Base-by-base conservation (phyloP, 305 asterid genomes). In the Euphrasia arctica region DNA sequence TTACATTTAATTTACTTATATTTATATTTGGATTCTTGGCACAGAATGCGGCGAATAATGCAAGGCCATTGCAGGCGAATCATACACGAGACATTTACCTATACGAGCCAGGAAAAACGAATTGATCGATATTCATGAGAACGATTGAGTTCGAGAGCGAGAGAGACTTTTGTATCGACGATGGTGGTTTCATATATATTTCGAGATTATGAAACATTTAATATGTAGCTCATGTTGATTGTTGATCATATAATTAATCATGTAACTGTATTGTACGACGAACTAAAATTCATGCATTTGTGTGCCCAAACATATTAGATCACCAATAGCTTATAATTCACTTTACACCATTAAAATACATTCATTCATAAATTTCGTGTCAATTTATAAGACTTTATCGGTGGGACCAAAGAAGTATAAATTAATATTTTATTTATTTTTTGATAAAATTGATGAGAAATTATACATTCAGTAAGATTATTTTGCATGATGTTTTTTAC, bases 11-110 rank as follows among this genome's bases (percentile, higher is more conserved):
- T 14, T 18, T 18, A 18, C 22, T 18, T 18, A 18, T 50, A n/a
- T 5, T 54, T 18, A 18, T 22, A 18, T 52, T 64, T 12, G n/a
- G 8, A 8, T 60, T 63, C 8, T 54, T n/a, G 22, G 22, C 22
- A 34, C 89, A 88, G 94, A 73, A 42, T 51, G 90, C 91, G 7
- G 84, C 68, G 61, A 62, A 52, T 18, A 88, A 88, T 64, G 86
- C 95, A 4, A 84, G 96, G 67, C 96, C 96, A 0, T 7, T 76
- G 66, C 96, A 88, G 61, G 70, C 71, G 11, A 70, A 29, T 5
- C 62, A 88, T 69, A 47, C 60, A 3, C 66, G 93, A 56, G 70
- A 71, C 6, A 50, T 82, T 2, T 69, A 70, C 62, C 82, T 85
- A 6, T 78, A 76, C 60, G 75, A 77, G 0, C 78, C 80, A n/a